Evolutionary conservation across 106 monocot species (phyloP).

Genomic region (Allium sativum): DNA sequence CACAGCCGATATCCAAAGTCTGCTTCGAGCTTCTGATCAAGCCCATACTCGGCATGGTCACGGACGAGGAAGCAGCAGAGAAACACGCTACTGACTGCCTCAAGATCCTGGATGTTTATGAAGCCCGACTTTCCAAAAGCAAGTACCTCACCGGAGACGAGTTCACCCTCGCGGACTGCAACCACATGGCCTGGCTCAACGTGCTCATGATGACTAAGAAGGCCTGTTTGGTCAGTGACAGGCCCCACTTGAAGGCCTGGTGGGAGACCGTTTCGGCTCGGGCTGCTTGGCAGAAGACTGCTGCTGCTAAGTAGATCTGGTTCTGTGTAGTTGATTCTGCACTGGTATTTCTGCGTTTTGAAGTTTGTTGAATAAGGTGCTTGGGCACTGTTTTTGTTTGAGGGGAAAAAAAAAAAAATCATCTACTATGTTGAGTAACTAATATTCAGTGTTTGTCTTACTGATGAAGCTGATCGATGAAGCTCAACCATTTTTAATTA

Average conservation of each 20-base stretch:
- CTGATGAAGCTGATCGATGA: no score
- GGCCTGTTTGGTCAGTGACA: slow-evolving; percentile 2
- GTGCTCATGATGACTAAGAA: not conserved
- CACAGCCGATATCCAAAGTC: slow-evolving; percentile 10
- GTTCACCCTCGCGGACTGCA: slow-evolving; percentile 13
- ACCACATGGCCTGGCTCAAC: slow-evolving; percentile 5
- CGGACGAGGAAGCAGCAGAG: slow-evolving; percentile 20
- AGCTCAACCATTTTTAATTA: no score
- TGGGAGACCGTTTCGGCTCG: slow-evolving; percentile 14
- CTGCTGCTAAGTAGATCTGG: not conserved
- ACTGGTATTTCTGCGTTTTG: no score
- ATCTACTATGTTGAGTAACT: not conserved
- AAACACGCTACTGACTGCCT: not conserved
- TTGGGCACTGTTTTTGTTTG: no score
- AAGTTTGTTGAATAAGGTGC: no score
- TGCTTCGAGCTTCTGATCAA: slow-evolving; percentile 14
- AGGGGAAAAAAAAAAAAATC: no score
- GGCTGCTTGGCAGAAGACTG: slow-evolving; percentile 12
- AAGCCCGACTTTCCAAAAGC: slow-evolving; percentile 7
- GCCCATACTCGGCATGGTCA: slow-evolving; percentile 2
- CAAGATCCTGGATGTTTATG: slow-evolving; percentile 17
- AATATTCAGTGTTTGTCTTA: no score
- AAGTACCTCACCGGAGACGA: slow-evolving; percentile 18
- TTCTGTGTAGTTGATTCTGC: no score
- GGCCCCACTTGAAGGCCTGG: slow-evolving; percentile 15